Base-by-base conservation (phyloP, 2,329 filamentous ascomycete species). In the Venturia aucupariae region DNA sequence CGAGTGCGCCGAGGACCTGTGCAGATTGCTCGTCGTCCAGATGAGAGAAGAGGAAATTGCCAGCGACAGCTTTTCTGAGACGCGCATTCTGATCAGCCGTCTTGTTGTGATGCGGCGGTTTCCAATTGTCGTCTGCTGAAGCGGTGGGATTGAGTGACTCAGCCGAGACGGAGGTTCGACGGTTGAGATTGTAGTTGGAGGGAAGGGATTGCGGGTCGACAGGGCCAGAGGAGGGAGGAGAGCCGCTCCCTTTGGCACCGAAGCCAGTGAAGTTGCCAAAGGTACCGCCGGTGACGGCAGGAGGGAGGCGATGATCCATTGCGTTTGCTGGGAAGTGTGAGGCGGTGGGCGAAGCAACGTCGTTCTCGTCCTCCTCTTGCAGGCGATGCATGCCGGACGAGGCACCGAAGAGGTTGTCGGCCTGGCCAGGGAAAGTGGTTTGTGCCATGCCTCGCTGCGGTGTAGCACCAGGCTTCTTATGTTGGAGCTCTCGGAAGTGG, bases 121-220 rank as follows among this genome's bases (percentile, higher is more conserved):
- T 84, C 92, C 93, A 99, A 76, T 90, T 94, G 75, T 94, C 91
- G 71, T 90, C 88, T 65, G 86, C 85, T 66, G 92, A 88, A 39
- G 89, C 87, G 60, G 87, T 90, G 22, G 94, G 94, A 76, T 96
- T 96, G 72, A 97, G 82, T 1, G 93, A 97, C 78, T 99, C 94
- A 61, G 94, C 94, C 48, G 94, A 97, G 63, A 99, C 94, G 3
- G 94, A 97, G 46, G 92, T 97, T 71, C 94, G 90, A 68, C 94
- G 89, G 70, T 86, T 90, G 77, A 96, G 88, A 75, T 96, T 96
- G 79, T 97, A 97, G 75, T 97, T 92, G 70, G 85, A 89, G 64
- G 94, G 94, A 73, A 96, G 90, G 70, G 85, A 86, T 68, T 90
- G 86, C 46, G 83, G 78, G 66, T 84, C 84, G 67, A 72, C 74